These are phyloP conservation scores for Gymnopilus junonius DNA, from an alignment of 768 basidiomycete genomes.

Conservation along the genomic window DNA sequence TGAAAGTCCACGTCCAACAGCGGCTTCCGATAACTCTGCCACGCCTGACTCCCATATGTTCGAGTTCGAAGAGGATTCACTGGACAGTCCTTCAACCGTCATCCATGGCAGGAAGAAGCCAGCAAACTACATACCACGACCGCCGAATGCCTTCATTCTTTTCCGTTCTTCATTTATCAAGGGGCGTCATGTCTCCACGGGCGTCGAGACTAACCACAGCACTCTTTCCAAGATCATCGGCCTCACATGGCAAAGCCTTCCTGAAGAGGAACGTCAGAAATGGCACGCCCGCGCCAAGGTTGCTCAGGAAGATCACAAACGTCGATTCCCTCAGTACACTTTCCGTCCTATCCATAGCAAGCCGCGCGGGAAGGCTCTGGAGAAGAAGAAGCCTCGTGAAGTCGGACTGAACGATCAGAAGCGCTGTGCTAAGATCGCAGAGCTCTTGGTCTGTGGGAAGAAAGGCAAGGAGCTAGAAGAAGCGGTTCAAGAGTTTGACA, in stretches of 20 bases:
- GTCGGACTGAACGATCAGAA: constrained; percentile 65
- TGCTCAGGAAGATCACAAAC: constrained; percentile 75
- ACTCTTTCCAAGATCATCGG: constrained; percentile 85
- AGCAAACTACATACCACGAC: constrained; percentile 75
- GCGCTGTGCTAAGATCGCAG: constrained; percentile 70
- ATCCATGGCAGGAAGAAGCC: constrained; percentile 66
- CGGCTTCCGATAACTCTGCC: neutral
- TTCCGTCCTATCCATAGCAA: constrained; percentile 66
- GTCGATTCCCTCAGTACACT: constrained; percentile 75
- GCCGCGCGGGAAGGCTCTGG: constrained; percentile 39
- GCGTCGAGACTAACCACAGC: constrained; percentile 80
- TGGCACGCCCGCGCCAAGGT: constrained; percentile 77
- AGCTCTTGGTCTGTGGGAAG: constrained; percentile 60
- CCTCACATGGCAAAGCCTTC: constrained; percentile 78
- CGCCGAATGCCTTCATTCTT: constrained; percentile 84
- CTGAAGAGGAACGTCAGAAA: constrained; percentile 69
- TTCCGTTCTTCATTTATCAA: constrained; percentile 84
- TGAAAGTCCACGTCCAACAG: constrained; percentile 43
- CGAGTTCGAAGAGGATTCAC: constrained; percentile 17
- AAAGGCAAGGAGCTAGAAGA: constrained; percentile 59
- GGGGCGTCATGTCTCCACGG: constrained; percentile 72
- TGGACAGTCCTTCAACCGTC: constrained; percentile 35
- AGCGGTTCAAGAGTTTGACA: constrained; percentile 60
- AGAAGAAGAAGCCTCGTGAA: constrained; percentile 63
- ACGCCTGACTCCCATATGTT: constrained; percentile 26